Conservation (phyloP, 495 filamentous ascomycete genomes). For the Neurospora hispaniola region DNA sequence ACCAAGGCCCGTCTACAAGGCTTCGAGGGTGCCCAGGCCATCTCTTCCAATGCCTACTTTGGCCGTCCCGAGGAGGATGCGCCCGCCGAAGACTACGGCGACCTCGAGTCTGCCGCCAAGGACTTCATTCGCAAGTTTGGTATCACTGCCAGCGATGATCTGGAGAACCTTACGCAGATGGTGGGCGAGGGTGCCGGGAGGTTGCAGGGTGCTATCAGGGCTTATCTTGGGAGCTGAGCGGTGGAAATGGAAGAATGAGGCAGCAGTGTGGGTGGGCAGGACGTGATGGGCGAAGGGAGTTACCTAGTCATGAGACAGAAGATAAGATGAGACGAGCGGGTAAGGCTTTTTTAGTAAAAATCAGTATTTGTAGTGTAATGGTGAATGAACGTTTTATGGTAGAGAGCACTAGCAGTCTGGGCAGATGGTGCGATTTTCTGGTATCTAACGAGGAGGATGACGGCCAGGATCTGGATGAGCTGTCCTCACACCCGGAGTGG, state of each 20-base stretch:
- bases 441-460: background rate
- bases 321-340: background rate
- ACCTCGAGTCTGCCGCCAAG: conserved; percentile 82
- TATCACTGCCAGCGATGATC: conserved; percentile 85
- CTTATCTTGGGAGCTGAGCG: conserved; percentile 51
- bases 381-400: background rate
- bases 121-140: conserved; percentile 93
- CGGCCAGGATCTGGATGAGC: background rate
- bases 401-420: background rate
- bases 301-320: background rate
- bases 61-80: conserved; percentile 74
- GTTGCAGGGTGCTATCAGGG: conserved; percentile 81
- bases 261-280: background rate
- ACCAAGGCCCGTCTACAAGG: conserved; percentile 77
- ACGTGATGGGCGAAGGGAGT: background rate
- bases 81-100: conserved; percentile 61
- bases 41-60: conserved; percentile 95
- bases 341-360: background rate
- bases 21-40: conserved; percentile 85
- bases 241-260: background rate
- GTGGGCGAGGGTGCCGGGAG: conserved; percentile 75
- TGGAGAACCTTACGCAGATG: conserved; percentile 75
- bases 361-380: background rate
- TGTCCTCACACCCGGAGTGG: background rate
- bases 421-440: background rate